Evolutionary conservation across 768 basidiomycete genomes (phyloP), one percentile per base, ranked within the genome.

Genomic region (Strobilomyces echinocephalus): DNA sequence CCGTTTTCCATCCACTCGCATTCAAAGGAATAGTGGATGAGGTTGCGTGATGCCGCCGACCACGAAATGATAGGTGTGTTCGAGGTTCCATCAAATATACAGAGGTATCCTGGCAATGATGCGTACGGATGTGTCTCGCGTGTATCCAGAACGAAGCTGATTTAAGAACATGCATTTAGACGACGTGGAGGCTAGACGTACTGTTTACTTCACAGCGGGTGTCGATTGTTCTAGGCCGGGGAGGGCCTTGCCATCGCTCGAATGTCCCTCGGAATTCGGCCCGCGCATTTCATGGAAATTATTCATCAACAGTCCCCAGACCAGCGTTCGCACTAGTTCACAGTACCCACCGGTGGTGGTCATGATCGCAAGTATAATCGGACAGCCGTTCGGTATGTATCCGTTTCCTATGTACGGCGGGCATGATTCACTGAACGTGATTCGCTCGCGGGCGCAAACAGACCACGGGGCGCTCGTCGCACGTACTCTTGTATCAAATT

Each of bases 381-480:
- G 41, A n/a, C 24, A 7, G 10, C 41, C 33, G 26, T 64, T 63
- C 33, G 63, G 63, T 64, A 45, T 0, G 61, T 48, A 21, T 9
- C 31, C 15, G 16, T 8, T 8, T 28, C 44, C 5, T 30, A n/a
- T 11, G 36, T 11, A 39, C 15, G 14, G 30, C 9, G 7, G 6
- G 4, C 30, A 30, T 30, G 30, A 30, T 7, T 30, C 30, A 8
- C 30, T 20, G 8, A 16, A 35, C 7, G 5, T 46, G 31, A 46
- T 46, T 33, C 47, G 51, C 30, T 35, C 8, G 12, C 5, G 5
- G 1, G 0, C 15, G 16, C 3, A 21, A 38, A 43, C 38, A 63
- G 63, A 64, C 20, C 36, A 50, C 1, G 35, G 49, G 0, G 53
- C 44, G 28, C 46, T 63, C 5, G 41, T 43, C 1, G 33, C 52